Evolutionary conservation across 805 yeast genomes (phyloP), one percentile per base, ranked within the genome.

Genomic region (Komagataella phaffii): DNA sequence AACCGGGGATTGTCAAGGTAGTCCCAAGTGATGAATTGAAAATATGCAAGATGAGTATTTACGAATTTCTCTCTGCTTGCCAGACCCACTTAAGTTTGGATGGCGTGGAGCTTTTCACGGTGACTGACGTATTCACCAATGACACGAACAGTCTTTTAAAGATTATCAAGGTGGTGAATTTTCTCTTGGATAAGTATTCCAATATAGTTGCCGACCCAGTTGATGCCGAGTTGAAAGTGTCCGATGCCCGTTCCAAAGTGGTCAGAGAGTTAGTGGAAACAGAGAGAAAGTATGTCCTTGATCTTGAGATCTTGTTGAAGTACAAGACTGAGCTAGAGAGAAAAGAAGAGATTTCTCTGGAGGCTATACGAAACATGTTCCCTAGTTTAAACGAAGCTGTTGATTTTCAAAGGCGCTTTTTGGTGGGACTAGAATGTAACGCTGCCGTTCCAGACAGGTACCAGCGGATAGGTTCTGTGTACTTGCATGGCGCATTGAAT

Each of bases 271-370:
- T 93, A 43, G 77, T 93, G 45, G 87, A 83, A 58, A 88, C 96
- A 3, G 99, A 93, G 68, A 75, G 98, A 57, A 89, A 87, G 65
- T 93, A 85, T 64, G 96, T 93, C 24, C 87, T 84, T 64, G 98
- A 93, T 64, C 71, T 93, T 55, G 97, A 91, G 65, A 77, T 80
- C 14, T 67, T 93, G 59, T 73, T 75, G 45, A 66, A 68, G 45
- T 93, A 88, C 67, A 81, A 82, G 63, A 72, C 75, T 51, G 93
- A 85, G 57, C 71, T 93, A 47, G 69, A 78, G 49, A 71, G 75
- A 14, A 76, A 82, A 10, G 90, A 85, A 54, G 68, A 81, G 24
- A 74, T 93, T 21, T 77, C 90, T 2, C 79, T 83, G 24, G 97
- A 90, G 58, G 88, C 83, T 54, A 74, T 89, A 51, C 88, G 87